Evolutionary conservation across 2,329 filamentous ascomycete genomes (phyloP).

Genomic region (Sarocladium kiliense): DNA sequence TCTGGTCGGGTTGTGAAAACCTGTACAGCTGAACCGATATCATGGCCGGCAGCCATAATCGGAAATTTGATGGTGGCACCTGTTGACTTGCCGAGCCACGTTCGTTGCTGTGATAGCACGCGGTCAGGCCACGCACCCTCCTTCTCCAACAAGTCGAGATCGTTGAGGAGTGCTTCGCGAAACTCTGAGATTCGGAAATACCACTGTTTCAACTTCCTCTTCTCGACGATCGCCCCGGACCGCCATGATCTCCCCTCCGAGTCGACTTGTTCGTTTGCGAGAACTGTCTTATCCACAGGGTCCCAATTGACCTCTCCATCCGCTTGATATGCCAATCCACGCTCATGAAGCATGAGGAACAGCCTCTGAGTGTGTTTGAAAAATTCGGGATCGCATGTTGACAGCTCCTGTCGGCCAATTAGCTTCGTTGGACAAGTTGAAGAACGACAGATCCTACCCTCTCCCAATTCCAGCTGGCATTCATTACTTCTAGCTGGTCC

Average conservation of each 20-base stretch:
- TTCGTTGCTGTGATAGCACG: constrained; percentile 76
- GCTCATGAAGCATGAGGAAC: constrained; percentile 70
- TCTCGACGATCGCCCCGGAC: constrained; percentile 79
- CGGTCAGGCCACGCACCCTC: constrained; percentile 73
- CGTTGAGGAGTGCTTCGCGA: constrained; percentile 65
- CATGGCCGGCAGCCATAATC: constrained; percentile 39
- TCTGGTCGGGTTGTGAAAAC: constrained; percentile 84
- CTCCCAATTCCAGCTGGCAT: constrained; percentile 78
- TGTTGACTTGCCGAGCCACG: constrained; percentile 79
- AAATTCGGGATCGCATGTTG: constrained; percentile 78
- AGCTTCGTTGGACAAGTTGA: neutral
- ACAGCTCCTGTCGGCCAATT: constrained; percentile 58
- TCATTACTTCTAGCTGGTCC: constrained; percentile 71
- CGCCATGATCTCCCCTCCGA: constrained; percentile 81
- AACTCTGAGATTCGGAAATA: constrained; percentile 81
- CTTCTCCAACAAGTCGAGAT: constrained; percentile 60
- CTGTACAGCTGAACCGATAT: constrained; percentile 48
- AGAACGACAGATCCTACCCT: constrained; percentile 48
- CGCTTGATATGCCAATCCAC: constrained; percentile 74
- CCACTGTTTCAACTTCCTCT: constrained; percentile 78
- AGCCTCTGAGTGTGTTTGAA: constrained; percentile 87
- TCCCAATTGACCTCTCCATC: constrained; percentile 88
- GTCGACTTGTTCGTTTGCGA: constrained; percentile 93
- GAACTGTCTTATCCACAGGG: constrained; percentile 80
- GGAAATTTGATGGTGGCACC: constrained; percentile 70